Base-by-base conservation (phyloP, 306 rosid genomes). In the Acacia confusa region DNA sequence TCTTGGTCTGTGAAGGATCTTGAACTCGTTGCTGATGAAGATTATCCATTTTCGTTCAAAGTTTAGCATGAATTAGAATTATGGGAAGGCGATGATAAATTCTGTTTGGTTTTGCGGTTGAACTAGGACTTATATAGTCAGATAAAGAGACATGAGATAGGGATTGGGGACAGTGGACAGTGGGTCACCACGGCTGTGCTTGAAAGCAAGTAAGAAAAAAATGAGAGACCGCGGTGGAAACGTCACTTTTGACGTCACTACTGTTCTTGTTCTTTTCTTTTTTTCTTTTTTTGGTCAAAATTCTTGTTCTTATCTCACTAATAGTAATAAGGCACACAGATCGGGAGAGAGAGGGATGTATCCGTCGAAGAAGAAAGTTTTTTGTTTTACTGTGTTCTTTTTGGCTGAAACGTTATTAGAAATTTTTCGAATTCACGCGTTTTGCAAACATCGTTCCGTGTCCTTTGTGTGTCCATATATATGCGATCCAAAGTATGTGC, bases 1-100 rank as follows among this genome's bases (percentile, higher is more conserved):
- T 43, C 79, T 91, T 93, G 44, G 82, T 53, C 14, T 88, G 48
- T 43, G 84, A 41, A 7, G 86, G 61, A 27, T 86, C 79, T 28
- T 83, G 82, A 74, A 43, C 38, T 74, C 65, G 32, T 19, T 36
- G 86, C 7, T 48, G 58, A 6, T 52, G 60, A 5, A 6, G 85
- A 20, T 55, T 82, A 12, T 60, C 52, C 73, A 72, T 82, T 57
- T 72, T 10, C 44, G 12, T 64, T 9, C 70, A 0, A 2, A 27
- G 13, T 61, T 61, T 55, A 8, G 27, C 5, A 12, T 14, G 20
- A 30, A 20, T 1, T 19, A 32, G 44, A 28, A 57, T 41, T 32
- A 27, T 72, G 34, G 32, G 55, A 78, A 32, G 9, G 16, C 22
- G 61, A 45, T 14, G 48, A 34, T 14, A 50, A 34, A 2, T 72